phyloP scores from a whole-genome alignment of 176 grass and related monocot species.

The Oryza punctata region DNA sequence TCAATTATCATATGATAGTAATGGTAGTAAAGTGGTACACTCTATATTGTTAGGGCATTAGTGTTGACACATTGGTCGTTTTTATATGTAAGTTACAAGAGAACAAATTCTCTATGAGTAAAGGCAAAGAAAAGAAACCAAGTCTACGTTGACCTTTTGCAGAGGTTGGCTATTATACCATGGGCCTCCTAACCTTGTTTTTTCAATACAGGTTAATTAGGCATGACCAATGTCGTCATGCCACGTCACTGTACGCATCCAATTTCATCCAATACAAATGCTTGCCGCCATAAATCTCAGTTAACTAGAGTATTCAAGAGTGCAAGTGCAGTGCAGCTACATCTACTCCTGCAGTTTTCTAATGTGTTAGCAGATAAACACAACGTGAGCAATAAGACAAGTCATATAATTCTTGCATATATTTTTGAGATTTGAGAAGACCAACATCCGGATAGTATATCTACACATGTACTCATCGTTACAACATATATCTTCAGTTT shows the following conservation, averaged over 20 bases:
- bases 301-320: slow-evolving; percentile 12
- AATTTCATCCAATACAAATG: neutral
- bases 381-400: neutral
- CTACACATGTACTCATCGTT: no score
- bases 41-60: neutral
- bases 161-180: neutral
- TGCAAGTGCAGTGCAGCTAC: slow-evolving; percentile 34
- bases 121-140: neutral
- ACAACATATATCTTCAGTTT: neutral
- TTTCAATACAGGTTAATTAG: neutral
- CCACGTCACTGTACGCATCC: neutral
- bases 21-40: neutral
- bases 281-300: slow-evolving; percentile 16
- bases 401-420: neutral
- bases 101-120: slow-evolving; percentile 28
- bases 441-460: neutral
- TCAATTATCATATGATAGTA: neutral
- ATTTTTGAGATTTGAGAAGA: neutral
- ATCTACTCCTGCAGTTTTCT: slow-evolving; percentile 1
- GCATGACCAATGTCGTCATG: neutral
- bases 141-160: slow-evolving; percentile 22
- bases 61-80: neutral
- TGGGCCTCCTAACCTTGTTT: neutral
- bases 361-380: neutral
- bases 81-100: slow-evolving; percentile 15